Evolutionary conservation across 352 stramenopile genomes (phyloP).

Genomic region (Globisporangium spiculum): DNA sequence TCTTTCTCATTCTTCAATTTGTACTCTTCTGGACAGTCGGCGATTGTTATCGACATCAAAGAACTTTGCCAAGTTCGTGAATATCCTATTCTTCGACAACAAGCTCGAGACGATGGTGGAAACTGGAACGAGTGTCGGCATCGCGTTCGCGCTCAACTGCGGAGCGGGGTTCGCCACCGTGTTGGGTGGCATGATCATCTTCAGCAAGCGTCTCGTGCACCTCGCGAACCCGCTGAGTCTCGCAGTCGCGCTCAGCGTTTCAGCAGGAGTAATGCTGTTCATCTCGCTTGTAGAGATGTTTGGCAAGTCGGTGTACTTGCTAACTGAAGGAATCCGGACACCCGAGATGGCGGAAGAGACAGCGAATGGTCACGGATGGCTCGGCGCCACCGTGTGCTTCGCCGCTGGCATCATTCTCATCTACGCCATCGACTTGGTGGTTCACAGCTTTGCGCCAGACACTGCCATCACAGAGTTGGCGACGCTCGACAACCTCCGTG

Average conservation of each 20-base stretch:
- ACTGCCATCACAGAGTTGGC: conserved; percentile 30
- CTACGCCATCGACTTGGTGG: conserved; percentile 47
- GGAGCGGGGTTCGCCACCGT: conserved; percentile 51
- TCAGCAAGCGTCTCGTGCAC: conserved; percentile 60
- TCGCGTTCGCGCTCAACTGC: conserved; percentile 56
- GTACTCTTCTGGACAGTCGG: neutral
- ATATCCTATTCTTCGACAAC: neutral
- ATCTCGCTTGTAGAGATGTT: conserved; percentile 75
- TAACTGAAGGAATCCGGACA: conserved; percentile 36
- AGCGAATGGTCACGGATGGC: conserved; percentile 47
- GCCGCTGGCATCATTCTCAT: conserved; percentile 75
- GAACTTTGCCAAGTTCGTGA: neutral
- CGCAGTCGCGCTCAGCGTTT: conserved; percentile 56
- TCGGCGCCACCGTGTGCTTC: conserved; percentile 83
- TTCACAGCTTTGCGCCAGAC: conserved; percentile 33
- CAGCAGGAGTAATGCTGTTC: conserved; percentile 72
- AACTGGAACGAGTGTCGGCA: conserved; percentile 25
- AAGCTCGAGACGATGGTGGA: conserved; percentile 28
- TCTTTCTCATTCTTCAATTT: neutral
- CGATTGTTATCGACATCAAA: neutral
- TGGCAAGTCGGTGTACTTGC: conserved; percentile 35
- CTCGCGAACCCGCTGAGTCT: conserved; percentile 53
- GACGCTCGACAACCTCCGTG: conserved; percentile 23
- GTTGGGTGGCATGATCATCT: conserved; percentile 68
- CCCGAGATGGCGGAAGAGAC: conserved; percentile 23